Evolutionary conservation across 169 alveolate species (phyloP).

Genomic region (Plasmodium berghei): DNA sequence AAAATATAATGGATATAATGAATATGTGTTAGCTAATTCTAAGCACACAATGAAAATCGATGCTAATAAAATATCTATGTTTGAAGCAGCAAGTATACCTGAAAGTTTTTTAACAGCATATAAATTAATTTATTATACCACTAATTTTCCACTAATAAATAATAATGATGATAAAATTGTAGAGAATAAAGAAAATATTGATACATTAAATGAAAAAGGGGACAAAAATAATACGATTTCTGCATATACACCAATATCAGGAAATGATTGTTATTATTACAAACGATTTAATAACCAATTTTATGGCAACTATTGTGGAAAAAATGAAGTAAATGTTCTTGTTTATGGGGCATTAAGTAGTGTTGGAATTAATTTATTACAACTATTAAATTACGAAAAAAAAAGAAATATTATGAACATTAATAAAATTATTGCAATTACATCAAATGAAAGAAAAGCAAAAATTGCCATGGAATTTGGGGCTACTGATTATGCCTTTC

Average conservation of each 20-base stretch:
- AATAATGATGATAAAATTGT: neutral
- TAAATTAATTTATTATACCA: slow-evolving; percentile 14
- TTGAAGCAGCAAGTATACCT: slow-evolving; percentile 23
- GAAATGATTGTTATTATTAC: too few relatives aligned
- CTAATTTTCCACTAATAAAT: slow-evolving; percentile 11
- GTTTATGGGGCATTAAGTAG: slow-evolving; percentile 32
- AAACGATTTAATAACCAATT: too few relatives aligned
- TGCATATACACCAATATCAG: too few relatives aligned
- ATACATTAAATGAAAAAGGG: neutral
- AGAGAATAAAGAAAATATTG: neutral
- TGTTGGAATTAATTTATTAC: slow-evolving; percentile 30
- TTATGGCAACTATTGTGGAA: neutral
- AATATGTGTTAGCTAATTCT: slow-evolving; percentile 23
- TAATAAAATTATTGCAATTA: slow-evolving; percentile 38
- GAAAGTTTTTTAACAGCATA: slow-evolving; percentile 27
- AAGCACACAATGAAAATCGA: slow-evolving; percentile 25
- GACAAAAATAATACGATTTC: too few relatives aligned
- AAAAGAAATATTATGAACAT: slow-evolving; percentile 15
- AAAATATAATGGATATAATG: slow-evolving; percentile 29
- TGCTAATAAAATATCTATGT: neutral
- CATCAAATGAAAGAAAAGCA: slow-evolving; percentile 15
- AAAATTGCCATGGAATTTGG: slow-evolving; percentile 24
- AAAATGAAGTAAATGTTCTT: slow-evolving; percentile 6
- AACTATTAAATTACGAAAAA: slow-evolving; percentile 23
- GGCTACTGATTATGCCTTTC: slow-evolving; percentile 23